Evolutionary conservation across 768 basidiomycete genomes (phyloP), one percentile per base, ranked within the genome.

Genomic region (Trametes coccinea): DNA sequence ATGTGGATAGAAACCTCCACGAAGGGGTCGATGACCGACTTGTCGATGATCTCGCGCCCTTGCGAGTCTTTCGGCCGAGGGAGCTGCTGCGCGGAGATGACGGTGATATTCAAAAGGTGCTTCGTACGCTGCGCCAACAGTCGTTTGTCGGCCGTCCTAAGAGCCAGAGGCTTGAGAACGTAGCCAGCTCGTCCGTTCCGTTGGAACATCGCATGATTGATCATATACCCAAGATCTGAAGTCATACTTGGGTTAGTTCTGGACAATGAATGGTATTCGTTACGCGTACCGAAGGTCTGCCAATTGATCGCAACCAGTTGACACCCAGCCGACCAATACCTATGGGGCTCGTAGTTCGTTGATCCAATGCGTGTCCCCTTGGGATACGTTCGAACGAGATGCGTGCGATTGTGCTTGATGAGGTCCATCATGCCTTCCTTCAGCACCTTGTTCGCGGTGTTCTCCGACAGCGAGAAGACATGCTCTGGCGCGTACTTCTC

Each of bases 171-270:
- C 71, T 98, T 97, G 43, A 97, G 82, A 2, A 99, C 87, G 69
- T 93, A 97, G 0, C 96, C 96, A 2, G 84, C 80, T 5, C 90
- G 83, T n/a, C 90, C 91, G 66, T 96, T 95, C 3, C 90, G 82
- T 64, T 89, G 87, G 74, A 99, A 99, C 93, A 98, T 95, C 5
- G 95, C 93, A 62, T 91, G 86, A 69, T 97, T 99, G 72, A 98
- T 92, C 78, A 89, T 87, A 70, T 89, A 90, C 2, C 93, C 95
- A 53, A 93, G 75, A 74, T 98, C 95, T 94, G 72, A 4, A 13
- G 1, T 14, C 16, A 17, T 4, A 54, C 22, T 33, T 58, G 37
- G 16, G 2, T 14, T 8, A 33, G 11, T 4, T 11, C 9, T 8
- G 8, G 14, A 39, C 0, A 27, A 17, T 11, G 27, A 51, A 22